Evolutionary conservation across 805 yeast genomes (phyloP).

Genomic region (Jamesozyma jinghongensis): DNA sequence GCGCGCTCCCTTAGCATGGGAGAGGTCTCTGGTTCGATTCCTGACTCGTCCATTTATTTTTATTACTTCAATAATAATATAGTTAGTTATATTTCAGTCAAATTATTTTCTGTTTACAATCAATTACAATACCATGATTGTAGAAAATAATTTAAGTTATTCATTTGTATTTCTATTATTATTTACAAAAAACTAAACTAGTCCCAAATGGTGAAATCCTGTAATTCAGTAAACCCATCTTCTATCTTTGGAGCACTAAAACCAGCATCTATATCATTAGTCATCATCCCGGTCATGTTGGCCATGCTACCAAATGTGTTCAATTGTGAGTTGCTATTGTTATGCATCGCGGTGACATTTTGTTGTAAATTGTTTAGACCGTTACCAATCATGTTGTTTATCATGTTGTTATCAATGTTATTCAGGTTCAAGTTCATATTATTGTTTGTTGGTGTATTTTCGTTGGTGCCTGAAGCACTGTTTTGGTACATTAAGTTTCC

Average conservation of each 20-base stretch:
- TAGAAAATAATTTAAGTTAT: background rate
- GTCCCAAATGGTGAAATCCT: constrained; percentile 27
- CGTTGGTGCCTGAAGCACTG: background rate
- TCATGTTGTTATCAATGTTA: background rate
- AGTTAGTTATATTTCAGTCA: no score
- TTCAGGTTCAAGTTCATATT: constrained; percentile 2
- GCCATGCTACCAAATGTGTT: background rate
- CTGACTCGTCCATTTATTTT: constrained; percentile 54
- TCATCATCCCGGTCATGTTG: background rate
- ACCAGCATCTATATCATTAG: constrained; percentile 2
- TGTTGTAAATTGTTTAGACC: background rate
- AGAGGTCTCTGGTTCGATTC: constrained; percentile 76
- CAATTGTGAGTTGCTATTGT: background rate
- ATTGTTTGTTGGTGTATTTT: background rate
- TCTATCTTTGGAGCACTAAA: constrained; percentile 10
- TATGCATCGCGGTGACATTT: background rate
- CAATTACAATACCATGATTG: background rate
- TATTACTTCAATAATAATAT: no score
- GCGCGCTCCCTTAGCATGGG: constrained; percentile 77
- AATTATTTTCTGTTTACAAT: no score
- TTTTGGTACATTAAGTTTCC: constrained; percentile 2
- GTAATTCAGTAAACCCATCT: constrained; percentile 24
- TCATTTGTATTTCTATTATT: background rate
- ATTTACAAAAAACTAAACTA: constrained; percentile 4
- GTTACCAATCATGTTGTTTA: constrained; percentile 1